phyloP scores from a whole-genome alignment of 2,329 filamentous ascomycete genomes.

The Nakataea oryzae region DNA sequence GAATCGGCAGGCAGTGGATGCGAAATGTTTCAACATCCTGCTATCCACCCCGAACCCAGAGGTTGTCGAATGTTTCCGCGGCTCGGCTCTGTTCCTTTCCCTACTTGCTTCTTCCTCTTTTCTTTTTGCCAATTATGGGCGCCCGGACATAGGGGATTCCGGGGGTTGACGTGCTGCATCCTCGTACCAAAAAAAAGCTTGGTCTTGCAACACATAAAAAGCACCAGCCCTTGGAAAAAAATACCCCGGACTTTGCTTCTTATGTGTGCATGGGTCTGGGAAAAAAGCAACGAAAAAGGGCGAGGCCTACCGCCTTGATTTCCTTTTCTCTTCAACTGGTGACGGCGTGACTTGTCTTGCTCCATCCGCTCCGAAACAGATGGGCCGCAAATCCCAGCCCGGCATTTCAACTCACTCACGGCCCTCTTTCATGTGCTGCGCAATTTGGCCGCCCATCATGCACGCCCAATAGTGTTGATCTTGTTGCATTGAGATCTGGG shows the following conservation, averaged over 20 bases:
- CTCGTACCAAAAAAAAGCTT: neutral
- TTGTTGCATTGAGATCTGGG: neutral
- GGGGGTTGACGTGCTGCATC: neutral
- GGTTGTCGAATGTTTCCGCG: neutral
- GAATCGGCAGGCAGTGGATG: neutral
- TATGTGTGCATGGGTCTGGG: neutral
- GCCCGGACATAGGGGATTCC: neutral
- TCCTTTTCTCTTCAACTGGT: neutral
- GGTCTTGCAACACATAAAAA: neutral
- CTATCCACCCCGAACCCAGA: neutral
- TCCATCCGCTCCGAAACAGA: neutral
- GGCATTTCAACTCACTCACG: neutral
- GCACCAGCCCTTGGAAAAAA: neutral
- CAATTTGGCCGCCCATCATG: neutral
- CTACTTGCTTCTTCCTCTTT: neutral
- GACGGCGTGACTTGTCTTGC: neutral
- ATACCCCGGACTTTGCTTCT: neutral
- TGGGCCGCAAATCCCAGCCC: no score
- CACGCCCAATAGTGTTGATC: neutral
- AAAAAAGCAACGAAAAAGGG: neutral
- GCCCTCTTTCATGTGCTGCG: neutral
- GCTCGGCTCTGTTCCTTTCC: neutral
- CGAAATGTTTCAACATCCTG: neutral
- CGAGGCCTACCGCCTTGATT: neutral
- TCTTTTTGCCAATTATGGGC: neutral